Conservation (phyloP, 2,329 filamentous ascomycete species). For the Talaromyces sp. region DNA sequence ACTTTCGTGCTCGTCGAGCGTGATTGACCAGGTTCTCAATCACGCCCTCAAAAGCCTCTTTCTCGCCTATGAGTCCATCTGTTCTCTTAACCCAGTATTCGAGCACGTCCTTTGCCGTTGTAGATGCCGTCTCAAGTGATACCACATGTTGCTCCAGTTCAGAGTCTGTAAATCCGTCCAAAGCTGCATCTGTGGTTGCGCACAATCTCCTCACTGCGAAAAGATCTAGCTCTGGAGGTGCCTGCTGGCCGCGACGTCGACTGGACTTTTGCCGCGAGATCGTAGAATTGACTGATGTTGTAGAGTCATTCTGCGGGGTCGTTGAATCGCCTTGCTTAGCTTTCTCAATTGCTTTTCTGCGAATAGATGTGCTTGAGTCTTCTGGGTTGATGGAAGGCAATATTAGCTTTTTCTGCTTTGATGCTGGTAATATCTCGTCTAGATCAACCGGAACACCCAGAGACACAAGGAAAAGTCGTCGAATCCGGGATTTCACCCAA, state of each 20-base stretch:
- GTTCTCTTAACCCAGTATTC: constrained; percentile 85
- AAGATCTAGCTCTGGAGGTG: constrained; percentile 73
- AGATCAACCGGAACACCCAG: constrained; percentile 93
- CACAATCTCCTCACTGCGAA: constrained; percentile 75
- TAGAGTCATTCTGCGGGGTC: constrained; percentile 27
- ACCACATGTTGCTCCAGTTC: constrained; percentile 71
- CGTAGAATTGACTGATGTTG: constrained; percentile 24
- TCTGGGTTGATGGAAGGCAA: constrained; percentile 71
- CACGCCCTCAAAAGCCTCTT: constrained; percentile 91
- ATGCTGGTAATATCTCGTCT: constrained; percentile 93
- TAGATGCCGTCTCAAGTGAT: constrained; percentile 65
- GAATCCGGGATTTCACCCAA: constrained; percentile 94
- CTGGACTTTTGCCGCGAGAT: constrained; percentile 29
- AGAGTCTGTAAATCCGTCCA: constrained; percentile 71
- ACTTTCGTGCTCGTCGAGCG: constrained; percentile 79
- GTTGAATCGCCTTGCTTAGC: constrained; percentile 33
- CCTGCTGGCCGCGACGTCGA: constrained; percentile 53
- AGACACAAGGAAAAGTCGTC: constrained; percentile 90
- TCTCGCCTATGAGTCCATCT: constrained; percentile 83
- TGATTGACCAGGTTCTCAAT: constrained; percentile 96
- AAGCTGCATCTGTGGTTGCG: constrained; percentile 76
- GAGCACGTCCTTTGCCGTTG: constrained; percentile 70
- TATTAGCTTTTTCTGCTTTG: constrained; percentile 96
- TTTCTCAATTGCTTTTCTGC: constrained; percentile 38
- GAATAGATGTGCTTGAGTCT: constrained; percentile 55